Evolutionary conservation across 2,329 filamentous ascomycete genomes (phyloP).

Genomic region (Epichloe baconii): DNA sequence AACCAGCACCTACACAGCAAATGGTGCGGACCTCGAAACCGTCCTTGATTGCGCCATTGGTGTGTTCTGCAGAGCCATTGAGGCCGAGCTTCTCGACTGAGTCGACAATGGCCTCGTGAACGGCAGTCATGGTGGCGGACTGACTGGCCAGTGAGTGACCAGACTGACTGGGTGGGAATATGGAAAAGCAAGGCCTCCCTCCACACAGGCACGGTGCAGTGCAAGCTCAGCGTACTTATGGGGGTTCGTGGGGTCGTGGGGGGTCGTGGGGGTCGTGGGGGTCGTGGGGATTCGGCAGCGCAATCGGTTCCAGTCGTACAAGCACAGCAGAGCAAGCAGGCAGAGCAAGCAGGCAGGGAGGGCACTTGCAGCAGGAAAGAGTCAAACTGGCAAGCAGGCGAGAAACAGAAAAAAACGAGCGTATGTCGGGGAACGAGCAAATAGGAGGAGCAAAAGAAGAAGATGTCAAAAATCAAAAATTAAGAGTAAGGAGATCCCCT

Average conservation of each 20-base stretch:
- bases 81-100: conserved; percentile 19
- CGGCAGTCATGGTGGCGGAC: conserved; percentile 10
- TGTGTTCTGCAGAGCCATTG: conserved; percentile 18
- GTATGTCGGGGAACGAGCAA: not conserved
- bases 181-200: too few relatives aligned
- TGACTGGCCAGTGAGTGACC: not conserved
- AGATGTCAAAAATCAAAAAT: too few relatives aligned
- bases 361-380: not conserved
- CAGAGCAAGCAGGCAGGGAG: too few relatives aligned
- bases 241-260: too few relatives aligned
- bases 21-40: conserved; percentile 40
- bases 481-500: not conserved
- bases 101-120: conserved; percentile 14
- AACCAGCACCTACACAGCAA: conserved; percentile 64
- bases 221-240: too few relatives aligned
- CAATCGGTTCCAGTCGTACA: too few relatives aligned
- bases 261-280: too few relatives aligned
- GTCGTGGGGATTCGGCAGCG: too few relatives aligned
- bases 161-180: not conserved
- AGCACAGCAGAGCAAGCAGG: too few relatives aligned
- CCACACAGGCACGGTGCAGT: too few relatives aligned
- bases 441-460: not conserved
- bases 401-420: not conserved
- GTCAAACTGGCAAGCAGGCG: not conserved
- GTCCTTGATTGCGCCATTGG: conserved; percentile 16